Base-by-base conservation (phyloP, 2,329 filamentous ascomycete genomes). In the Apiospora arundinis region DNA sequence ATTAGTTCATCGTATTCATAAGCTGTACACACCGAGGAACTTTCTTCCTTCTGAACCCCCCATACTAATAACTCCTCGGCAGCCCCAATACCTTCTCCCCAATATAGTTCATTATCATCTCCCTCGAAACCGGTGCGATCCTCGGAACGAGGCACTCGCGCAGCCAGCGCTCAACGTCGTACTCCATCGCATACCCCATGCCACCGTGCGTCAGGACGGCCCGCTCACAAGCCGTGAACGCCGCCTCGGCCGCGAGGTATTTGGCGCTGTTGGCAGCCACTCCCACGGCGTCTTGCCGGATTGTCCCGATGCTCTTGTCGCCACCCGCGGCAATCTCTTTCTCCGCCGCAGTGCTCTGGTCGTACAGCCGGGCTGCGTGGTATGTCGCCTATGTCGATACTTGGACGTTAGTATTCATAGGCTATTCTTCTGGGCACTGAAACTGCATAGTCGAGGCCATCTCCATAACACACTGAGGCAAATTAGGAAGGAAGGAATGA, bases 61-160 rank as follows among this genome's bases (percentile, higher is more conserved):
- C 23, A 52, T 23, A 21, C 44, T 66, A 71, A 28, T 74, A 94
- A 76, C 91, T 93, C 72, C 90, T 84, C 0, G 92, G 92, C 37
- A 94, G 76, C 4, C 85, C 82, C n/a, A 94, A 80, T 0, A 89
- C 91, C 81, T 89, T 92, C 78, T 93, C 92, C 2, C 87, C 86
- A 16, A 94, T 87, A 78, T 90, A 93, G 74, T 93, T 94, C 83
- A 93, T 82, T 69, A 94, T 92, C 92, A 94, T 94, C 82, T 94
- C 92, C 74, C 90, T 80, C 71, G 88, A 91, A 0, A 92, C 86
- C 0, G 90, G 90, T 12, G 90, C 90, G 69, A 92, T 90, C 12
- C 91, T 81, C 2, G 90, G 90, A 49, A 92, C 88, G 71, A 92
- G 83, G 69, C 88, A 89, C 78, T 92, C 91, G n/a, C 90, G 81